A percentile compares a stretch with the other conserved stretches of the same genome.
Conservation (phyloP, 2,329 filamentous ascomycete genomes). For the Epichloe glyceriae region DNA sequence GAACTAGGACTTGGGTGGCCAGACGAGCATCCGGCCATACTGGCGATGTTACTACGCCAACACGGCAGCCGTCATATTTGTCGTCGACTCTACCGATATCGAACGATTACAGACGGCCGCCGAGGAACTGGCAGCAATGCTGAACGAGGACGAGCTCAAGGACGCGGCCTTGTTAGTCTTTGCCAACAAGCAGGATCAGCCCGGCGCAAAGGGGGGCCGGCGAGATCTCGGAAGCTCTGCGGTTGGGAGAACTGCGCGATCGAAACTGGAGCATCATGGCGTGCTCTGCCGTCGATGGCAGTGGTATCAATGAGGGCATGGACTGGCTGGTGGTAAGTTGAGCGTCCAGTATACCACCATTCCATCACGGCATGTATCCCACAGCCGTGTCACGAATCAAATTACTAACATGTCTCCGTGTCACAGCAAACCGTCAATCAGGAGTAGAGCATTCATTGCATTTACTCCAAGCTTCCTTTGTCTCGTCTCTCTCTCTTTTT, state of each 20-base stretch:
- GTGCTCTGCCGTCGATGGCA: conserved; percentile 90
- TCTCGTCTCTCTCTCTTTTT: not conserved
- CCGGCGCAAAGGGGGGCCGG: conserved; percentile 92
- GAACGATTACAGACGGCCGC: conserved; percentile 85
- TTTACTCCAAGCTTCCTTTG: not conserved
- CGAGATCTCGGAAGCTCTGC: conserved; percentile 89
- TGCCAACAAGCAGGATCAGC: conserved; percentile 98
- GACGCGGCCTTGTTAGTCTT: conserved; percentile 90
- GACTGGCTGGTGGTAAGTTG: conserved; percentile 83
- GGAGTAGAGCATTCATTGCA: conserved; percentile 13
- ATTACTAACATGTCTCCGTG: conserved; percentile 4
- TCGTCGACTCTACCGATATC: conserved; percentile 96
- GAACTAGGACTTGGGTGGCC: conserved; percentile 72
- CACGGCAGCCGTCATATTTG: conserved; percentile 95
- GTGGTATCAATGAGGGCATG: conserved; percentile 94
- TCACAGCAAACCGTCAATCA: conserved; percentile 24
- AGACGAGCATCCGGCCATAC: conserved; percentile 97
- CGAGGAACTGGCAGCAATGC: conserved; percentile 86
- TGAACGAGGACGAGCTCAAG: conserved; percentile 92
- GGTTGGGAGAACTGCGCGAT: conserved; percentile 81
- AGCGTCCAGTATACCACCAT: not conserved
- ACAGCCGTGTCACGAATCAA: not conserved
- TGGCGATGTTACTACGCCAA: conserved; percentile 99
- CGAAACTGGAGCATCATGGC: conserved; percentile 99
- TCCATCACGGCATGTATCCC: not conserved